Conservation (phyloP, 2,329 filamentous ascomycete genomes). For the Penicillium sclerotiorum region DNA sequence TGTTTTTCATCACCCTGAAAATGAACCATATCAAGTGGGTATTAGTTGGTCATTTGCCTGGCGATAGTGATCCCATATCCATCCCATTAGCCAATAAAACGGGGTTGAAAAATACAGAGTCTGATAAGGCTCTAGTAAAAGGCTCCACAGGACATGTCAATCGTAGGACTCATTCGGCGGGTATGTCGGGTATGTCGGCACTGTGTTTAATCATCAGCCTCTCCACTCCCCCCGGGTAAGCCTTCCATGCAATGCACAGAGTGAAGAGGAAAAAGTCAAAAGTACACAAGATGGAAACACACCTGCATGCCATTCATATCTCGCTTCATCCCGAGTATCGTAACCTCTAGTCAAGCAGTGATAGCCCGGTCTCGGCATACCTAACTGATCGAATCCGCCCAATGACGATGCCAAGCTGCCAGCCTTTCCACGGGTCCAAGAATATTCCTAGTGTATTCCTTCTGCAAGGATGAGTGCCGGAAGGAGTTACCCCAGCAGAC, state of each 20-base stretch:
- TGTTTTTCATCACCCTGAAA: too few species aligned
- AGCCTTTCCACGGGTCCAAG: neutral
- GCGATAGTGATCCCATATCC: neutral
- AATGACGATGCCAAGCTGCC: slow-evolving; percentile 27
- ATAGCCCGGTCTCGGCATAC: too few species aligned
- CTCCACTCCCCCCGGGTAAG: too few species aligned
- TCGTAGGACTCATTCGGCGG: too few species aligned
- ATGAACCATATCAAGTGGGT: neutral
- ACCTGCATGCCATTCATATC: too few species aligned
- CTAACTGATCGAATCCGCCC: slow-evolving; percentile 14
- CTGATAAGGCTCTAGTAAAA: too few species aligned
- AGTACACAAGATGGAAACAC: neutral
- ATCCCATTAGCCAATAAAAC: neutral
- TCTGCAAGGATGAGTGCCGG: neutral
- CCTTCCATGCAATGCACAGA: too few species aligned
- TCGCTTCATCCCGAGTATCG: too few species aligned
- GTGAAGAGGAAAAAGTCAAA: neutral
- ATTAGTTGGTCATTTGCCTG: neutral
- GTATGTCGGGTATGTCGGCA: neutral
- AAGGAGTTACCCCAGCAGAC: too few species aligned
- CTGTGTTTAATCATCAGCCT: neutral
- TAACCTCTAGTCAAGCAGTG: too few species aligned
- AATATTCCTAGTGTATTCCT: neutral
- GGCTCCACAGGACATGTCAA: too few species aligned
- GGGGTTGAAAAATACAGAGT: too few species aligned